A percentile compares a stretch with the other conserved stretches of the same genome.
Evolutionary conservation across 192 early-diverging fungal species (phyloP).

Genomic region (Entomortierella parvispora): DNA sequence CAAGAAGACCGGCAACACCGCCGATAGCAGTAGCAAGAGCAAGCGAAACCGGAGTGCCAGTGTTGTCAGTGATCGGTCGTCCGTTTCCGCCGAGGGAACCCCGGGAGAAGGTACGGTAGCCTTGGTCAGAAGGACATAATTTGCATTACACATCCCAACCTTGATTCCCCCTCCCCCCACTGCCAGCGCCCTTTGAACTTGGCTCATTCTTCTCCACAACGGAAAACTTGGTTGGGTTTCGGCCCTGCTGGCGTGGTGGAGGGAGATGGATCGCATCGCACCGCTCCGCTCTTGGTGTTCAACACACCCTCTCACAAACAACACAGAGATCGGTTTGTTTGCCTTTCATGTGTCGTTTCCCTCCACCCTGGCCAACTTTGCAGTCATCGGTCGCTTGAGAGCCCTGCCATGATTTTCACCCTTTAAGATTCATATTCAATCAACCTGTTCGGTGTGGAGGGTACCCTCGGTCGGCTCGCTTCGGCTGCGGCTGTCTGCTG

Average conservation of each 20-base stretch:
- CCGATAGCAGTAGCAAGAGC: not conserved
- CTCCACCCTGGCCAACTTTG: conserved; percentile 7
- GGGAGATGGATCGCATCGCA: no score
- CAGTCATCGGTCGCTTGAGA: conserved; percentile 2
- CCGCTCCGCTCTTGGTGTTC: no score
- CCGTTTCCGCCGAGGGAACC: conserved; percentile 1
- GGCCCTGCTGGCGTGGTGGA: no score
- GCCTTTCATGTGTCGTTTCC: conserved; percentile 20
- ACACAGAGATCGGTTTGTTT: conserved; percentile 22
- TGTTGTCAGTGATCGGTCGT: conserved; percentile 29
- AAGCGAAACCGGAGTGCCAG: conserved; percentile 38
- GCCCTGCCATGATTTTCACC: conserved; percentile 5
- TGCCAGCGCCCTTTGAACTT: no score
- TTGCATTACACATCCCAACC: no score
- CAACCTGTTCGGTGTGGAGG: not conserved
- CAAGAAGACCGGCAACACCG: not conserved
- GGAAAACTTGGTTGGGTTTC: no score
- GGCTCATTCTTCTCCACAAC: no score
- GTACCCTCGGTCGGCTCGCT: conserved; percentile 28
- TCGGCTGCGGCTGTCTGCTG: conserved; percentile 8
- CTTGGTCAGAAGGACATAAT: no score
- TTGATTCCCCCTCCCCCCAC: no score
- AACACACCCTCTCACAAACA: no score
- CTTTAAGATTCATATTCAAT: not conserved
- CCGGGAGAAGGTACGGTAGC: conserved; percentile 33